Base-by-base conservation (phyloP, 306 rosid species). In the Fragaria iinumae region DNA sequence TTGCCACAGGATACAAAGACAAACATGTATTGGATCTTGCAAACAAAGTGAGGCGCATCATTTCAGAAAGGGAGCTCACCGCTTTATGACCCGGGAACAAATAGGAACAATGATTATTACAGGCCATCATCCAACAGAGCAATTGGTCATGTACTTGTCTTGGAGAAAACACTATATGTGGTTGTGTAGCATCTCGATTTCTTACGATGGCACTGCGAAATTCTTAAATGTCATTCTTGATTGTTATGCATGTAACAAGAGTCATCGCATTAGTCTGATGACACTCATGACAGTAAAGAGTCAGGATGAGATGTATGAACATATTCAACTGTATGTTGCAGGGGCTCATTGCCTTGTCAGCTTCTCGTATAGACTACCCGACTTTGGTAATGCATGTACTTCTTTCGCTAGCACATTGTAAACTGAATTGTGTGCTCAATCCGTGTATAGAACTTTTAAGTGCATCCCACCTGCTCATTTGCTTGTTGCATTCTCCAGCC, bases 11-110 rank as follows among this genome's bases (percentile, higher is more conserved):
- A 23, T 86, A 88, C 82, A 55, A 82, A 73, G 97, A 92, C 90
- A 60, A 76, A 43, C 98, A 94, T 83, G 91, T 94, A 23, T 79
- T 71, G 76, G 97, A 88, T 83, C 80, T 94, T 71, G 95, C 98
- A 57, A 84, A 80, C 45, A 87, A 94, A 87, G 98, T 94, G 50
- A 84, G 96, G 83, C 87, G 85, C 65, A 86, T 94, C 69, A 80
- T 94, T 75, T 82, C 88, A n/a, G 90, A 83, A 77, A 72, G 65
- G 74, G 79, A 81, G 67, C 23, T 66, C 81, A 81, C 84, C 60
- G 79, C 60, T 74, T 78, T 77, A 56, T 60, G 47, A 82, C 50
- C 60, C 47, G 23, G 69, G 10, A 59, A 78, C 62, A 64, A 41
- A 36, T 14, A 4, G 21, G 71, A 18, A 39, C 23, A 18, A 8